Conservation (phyloP, 768 basidiomycete genomes). For the Tulasnella sp. region DNA sequence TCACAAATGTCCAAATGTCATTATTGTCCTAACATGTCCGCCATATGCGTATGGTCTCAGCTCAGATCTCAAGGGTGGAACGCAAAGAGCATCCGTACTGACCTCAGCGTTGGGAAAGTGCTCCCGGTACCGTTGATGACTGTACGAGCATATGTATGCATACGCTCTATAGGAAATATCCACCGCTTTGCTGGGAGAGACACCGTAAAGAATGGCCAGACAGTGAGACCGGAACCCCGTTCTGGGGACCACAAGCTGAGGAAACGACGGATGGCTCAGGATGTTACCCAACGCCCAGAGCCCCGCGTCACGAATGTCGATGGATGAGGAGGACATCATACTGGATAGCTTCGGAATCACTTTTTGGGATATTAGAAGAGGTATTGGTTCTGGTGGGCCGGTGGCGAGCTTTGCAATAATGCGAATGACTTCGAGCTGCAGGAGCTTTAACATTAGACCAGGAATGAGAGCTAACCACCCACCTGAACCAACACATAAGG, state of each 20-base stretch:
- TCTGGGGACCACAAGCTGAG: background rate
- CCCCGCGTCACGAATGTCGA: background rate
- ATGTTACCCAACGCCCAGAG: background rate
- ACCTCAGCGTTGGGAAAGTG: no score
- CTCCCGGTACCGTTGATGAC: no score
- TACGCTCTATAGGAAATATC: no score
- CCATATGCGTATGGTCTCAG: no score
- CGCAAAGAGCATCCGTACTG: no score
- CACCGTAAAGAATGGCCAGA: background rate
- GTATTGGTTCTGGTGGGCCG: background rate
- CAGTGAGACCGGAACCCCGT: background rate
- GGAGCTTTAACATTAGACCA: background rate
- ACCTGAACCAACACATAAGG: background rate
- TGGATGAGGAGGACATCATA: background rate
- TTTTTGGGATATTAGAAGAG: background rate
- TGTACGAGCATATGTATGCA: no score
- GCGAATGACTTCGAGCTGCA: background rate
- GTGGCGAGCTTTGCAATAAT: background rate
- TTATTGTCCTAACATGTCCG: no score
- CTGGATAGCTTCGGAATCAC: background rate
- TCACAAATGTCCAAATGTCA: background rate
- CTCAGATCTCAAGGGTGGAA: no score
- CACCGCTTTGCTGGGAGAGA: background rate
- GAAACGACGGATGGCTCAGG: background rate
- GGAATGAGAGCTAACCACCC: background rate